These are phyloP conservation scores for Malus hybrid DNA, from an alignment of 331 rosid species.

Conservation along the genomic window DNA sequence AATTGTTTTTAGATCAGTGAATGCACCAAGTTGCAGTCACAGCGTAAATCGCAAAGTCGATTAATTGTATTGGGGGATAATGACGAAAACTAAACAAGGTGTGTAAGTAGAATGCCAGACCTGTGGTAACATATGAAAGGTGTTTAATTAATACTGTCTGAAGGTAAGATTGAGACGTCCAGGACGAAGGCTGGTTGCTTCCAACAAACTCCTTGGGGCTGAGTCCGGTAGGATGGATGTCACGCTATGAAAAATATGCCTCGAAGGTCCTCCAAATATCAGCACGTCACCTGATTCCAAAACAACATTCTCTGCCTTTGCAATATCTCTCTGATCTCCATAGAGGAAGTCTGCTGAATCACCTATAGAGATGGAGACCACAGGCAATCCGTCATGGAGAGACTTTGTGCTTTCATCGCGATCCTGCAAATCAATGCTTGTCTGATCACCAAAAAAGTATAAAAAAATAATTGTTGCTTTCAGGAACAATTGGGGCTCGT, in stretches of 20 bases:
- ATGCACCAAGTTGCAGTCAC: conserved; percentile 4
- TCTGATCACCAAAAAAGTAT: background rate
- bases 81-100: background rate
- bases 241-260: conserved; percentile 66
- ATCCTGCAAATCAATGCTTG: conserved; percentile 25
- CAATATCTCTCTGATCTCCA: conserved; percentile 42
- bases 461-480: background rate
- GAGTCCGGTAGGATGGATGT: conserved; percentile 43
- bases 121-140: background rate
- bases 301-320: conserved; percentile 34
- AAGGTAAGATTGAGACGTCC: conserved; percentile 76
- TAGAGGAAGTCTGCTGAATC: conserved; percentile 70
- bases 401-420: conserved; percentile 57
- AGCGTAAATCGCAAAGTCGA: conserved; percentile 3
- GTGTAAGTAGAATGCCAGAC: conserved; percentile 1
- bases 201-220: conserved; percentile 39
- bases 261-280: conserved; percentile 62
- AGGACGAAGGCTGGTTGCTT: conserved; percentile 32
- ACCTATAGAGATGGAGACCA: conserved; percentile 59
- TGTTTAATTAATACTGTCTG: conserved; percentile 23
- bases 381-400: conserved; percentile 47
- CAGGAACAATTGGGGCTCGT: background rate
- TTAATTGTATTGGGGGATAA: background rate
- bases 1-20: background rate
- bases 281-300: conserved; percentile 68